Evolutionary conservation across 2,329 filamentous ascomycete species (phyloP), one percentile per base, ranked within the genome.

Genomic region (Diaporthe destruens): DNA sequence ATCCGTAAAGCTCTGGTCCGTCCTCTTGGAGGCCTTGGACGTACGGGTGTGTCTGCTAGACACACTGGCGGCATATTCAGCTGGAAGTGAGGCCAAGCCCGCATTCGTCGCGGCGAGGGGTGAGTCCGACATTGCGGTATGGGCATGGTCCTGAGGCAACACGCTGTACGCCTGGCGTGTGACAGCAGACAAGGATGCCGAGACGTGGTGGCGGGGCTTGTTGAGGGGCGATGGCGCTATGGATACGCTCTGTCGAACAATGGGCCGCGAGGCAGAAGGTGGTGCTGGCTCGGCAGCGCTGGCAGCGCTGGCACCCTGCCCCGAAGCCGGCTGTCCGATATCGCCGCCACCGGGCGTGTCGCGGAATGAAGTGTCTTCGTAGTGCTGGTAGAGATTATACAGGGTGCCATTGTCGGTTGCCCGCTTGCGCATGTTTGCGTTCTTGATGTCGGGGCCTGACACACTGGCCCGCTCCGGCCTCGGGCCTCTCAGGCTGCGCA

Each of bases 11-110:
- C 87, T 88, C 39, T 78, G 83, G 12, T 82, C 81, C 0, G 87
- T 88, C 20, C 82, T 84, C 72, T 82, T 86, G 0, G 87, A 89
- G 0, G 85, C 85, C 76, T 86, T 87, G 1, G 88, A 89, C 0
- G 86, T 88, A 54, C 86, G 83, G 1, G 87, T 90, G 69, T 89
- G 85, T 49, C 86, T 84, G 71, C 87, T 90, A 4, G 87, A 89
- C 69, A 89, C 80, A 76, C 88, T 90, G 2, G 84, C 84, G 11
- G 84, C 83, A 74, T 84, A 87, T 68, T 86, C 84, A 14, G 79
- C 81, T 6, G 80, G 80, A 18, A 80, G 79, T 12, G 75, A 70
- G 11, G 77, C 75, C n/a, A 78, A 75, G 9, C 70, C 79, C 29
- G 80, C 78, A 6, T 75, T 79, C 25, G 74, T 76, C 1, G 76